Evolutionary conservation across 164 flowering plant genomes (phyloP).

Genomic region (Tetrastigma voinierianum): DNA sequence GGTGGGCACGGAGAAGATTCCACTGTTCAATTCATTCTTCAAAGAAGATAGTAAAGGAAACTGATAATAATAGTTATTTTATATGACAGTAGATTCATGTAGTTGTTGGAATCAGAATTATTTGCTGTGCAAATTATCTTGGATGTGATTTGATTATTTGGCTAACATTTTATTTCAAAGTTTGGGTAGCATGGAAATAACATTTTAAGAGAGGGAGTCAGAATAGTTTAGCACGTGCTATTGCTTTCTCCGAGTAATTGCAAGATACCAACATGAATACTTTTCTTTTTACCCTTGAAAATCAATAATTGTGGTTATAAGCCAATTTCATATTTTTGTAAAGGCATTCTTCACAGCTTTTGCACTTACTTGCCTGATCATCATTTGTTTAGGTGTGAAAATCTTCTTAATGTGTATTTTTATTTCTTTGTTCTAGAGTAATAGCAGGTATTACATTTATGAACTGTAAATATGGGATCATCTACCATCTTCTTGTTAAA

Average conservation of each 20-base stretch:
- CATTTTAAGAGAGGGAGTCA: neutral
- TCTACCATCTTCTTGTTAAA: constrained; percentile 1
- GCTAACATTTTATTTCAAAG: neutral
- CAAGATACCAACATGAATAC: neutral
- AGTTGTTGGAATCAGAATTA: neutral
- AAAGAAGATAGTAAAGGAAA: too few species aligned
- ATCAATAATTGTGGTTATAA: too few species aligned
- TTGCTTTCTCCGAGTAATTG: neutral
- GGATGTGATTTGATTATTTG: neutral
- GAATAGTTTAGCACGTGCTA: neutral
- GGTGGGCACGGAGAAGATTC: too few species aligned
- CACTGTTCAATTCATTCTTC: too few species aligned
- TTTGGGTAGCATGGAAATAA: neutral
- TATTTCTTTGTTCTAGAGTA: constrained; percentile 3
- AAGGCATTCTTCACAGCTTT: too few species aligned
- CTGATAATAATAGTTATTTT: too few species aligned
- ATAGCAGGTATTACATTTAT: neutral
- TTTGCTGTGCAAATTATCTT: neutral
- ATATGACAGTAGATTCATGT: neutral
- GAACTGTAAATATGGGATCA: neutral
- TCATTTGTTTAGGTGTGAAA: too few species aligned
- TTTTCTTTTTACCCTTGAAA: neutral
- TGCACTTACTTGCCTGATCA: too few species aligned
- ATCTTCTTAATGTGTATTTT: neutral
- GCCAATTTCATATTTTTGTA: too few species aligned